phyloP scores from a whole-genome alignment of 192 early-diverging fungal species.

The Oehlia diaphana region DNA sequence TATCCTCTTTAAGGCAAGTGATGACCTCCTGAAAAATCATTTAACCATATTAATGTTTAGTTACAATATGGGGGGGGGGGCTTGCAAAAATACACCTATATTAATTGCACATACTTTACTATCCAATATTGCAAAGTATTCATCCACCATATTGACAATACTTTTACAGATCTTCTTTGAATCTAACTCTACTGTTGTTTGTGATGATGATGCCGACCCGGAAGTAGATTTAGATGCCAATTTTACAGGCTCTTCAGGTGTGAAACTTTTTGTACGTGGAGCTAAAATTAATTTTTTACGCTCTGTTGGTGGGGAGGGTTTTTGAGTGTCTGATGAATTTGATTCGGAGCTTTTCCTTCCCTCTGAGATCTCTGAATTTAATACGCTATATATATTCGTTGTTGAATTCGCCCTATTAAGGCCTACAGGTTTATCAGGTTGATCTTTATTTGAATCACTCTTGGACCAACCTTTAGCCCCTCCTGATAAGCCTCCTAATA shows the following conservation, averaged over 20 bases:
- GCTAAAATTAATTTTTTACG: constrained; percentile 18
- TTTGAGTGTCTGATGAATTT: neutral
- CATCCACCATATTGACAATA: constrained; percentile 37
- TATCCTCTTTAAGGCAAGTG: constrained; percentile 63
- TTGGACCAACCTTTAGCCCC: constrained; percentile 48
- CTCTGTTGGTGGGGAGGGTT: constrained; percentile 20
- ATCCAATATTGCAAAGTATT: constrained; percentile 28
- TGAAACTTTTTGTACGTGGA: constrained; percentile 17
- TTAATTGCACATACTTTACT: constrained; percentile 36
- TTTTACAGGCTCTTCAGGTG: neutral
- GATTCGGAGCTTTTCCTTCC: constrained; percentile 33
- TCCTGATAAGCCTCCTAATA: constrained; percentile 39
- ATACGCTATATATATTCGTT: constrained; percentile 46
- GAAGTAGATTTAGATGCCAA: constrained; percentile 24
- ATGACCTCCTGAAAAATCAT: constrained; percentile 60
- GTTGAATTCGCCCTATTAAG: constrained; percentile 45
- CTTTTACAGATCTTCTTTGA: constrained; percentile 31
- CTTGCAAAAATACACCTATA: constrained; percentile 15
- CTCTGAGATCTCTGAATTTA: constrained; percentile 36
- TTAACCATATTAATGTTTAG: constrained; percentile 47
- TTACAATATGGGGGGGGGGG: neutral
- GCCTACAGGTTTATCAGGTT: constrained; percentile 43
- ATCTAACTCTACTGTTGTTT: constrained; percentile 34
- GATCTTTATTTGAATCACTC: constrained; percentile 41
- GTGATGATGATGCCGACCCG: constrained; percentile 35